A percentile compares a stretch with the other conserved stretches of the same genome.
Evolutionary conservation across 257 asterid genomes (phyloP).

Genomic region (Solanum ahanhuiri): DNA sequence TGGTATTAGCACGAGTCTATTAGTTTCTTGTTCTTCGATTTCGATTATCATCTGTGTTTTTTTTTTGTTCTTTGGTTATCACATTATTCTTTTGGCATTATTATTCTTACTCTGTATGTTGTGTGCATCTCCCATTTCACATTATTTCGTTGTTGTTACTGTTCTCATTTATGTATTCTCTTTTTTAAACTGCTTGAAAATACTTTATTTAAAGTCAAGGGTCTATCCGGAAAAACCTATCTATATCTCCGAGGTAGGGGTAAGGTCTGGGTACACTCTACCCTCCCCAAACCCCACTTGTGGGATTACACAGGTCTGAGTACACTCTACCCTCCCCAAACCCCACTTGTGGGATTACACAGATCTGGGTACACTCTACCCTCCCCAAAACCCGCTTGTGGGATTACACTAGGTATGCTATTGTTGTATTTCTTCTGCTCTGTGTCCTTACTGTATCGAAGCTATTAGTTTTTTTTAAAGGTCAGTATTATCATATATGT

Average conservation of each 20-base stretch:
- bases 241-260: not conserved
- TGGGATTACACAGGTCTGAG: not conserved
- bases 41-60: not conserved
- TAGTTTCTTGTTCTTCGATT: not conserved
- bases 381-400: not conserved
- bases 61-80: not conserved
- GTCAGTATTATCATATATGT: not conserved
- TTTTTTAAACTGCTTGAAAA: not conserved
- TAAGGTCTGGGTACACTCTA: not conserved
- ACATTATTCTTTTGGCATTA: not conserved
- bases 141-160: not conserved
- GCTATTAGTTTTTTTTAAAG: not conserved
- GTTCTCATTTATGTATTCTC: not conserved
- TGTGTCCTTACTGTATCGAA: not conserved
- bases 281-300: not conserved
- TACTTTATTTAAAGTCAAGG: not conserved
- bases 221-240: not conserved
- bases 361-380: not conserved
- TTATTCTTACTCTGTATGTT: not conserved
- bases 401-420: not conserved
- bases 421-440: not conserved
- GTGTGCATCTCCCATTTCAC: not conserved
- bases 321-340: not conserved
- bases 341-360: not conserved
- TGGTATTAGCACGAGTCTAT: not conserved